phyloP scores from a whole-genome alignment of 192 early-diverging fungal species.

The Backusella westeae region DNA sequence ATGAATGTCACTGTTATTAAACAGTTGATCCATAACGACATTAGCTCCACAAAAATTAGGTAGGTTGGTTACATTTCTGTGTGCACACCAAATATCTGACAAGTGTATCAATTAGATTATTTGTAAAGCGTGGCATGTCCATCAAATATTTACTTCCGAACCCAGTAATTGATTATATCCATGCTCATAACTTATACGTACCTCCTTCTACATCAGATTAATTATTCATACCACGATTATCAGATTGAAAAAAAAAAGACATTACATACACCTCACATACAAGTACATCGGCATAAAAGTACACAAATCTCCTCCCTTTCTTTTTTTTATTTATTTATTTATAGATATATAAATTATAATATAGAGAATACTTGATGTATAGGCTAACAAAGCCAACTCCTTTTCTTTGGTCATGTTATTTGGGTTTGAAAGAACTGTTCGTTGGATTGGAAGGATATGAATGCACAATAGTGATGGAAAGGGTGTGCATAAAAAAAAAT shows the following conservation, averaged over 20 bases:
- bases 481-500: no score
- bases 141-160: slow-evolving; percentile 95
- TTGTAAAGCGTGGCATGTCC: slow-evolving; percentile 91
- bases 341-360: not conserved
- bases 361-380: not conserved
- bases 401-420: not conserved
- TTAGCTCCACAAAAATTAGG: slow-evolving; percentile 95
- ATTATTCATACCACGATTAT: not conserved
- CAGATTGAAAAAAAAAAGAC: not conserved
- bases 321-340: not conserved
- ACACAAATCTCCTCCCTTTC: not conserved
- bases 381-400: not conserved
- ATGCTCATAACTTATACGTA: slow-evolving; percentile 71
- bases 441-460: not conserved
- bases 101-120: slow-evolving; percentile 43
- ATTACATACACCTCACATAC: not conserved
- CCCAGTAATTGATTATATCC: slow-evolving; percentile 90
- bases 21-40: slow-evolving; percentile 97
- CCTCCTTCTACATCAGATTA: not conserved
- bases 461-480: not conserved
- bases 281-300: not conserved
- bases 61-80: slow-evolving; percentile 14
- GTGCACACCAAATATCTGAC: not conserved
- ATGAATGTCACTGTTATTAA: slow-evolving; percentile 93
- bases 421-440: not conserved